Percentiles rank a stretch among this genome's conserved stretches.
Conservation (phyloP, 2,329 filamentous ascomycete genomes). For the Fusarium mundagurra region DNA sequence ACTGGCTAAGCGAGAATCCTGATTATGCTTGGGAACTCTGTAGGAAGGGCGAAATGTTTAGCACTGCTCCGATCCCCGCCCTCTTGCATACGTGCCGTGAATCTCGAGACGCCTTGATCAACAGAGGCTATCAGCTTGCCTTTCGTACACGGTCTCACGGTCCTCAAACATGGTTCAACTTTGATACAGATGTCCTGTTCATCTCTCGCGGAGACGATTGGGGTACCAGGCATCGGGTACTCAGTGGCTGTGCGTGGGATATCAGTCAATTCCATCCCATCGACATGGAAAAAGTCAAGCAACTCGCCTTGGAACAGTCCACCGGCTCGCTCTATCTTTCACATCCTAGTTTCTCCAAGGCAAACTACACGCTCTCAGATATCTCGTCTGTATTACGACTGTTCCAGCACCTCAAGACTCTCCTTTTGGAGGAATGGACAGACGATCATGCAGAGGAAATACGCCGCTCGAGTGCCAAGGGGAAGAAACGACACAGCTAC, state of each 20-base stretch:
- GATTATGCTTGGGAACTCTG: background rate
- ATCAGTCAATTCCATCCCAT: background rate
- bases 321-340: background rate
- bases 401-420: background rate
- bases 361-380: rapidly evolving
- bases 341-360: background rate
- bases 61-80: background rate
- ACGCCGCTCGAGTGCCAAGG: background rate
- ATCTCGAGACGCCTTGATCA: background rate
- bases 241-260: background rate
- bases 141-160: background rate
- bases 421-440: background rate
- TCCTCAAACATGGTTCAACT: constrained; percentile 1
- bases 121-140: background rate
- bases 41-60: background rate
- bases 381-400: background rate
- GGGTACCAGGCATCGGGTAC: background rate
- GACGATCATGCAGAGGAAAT: too few relatives aligned
- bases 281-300: background rate
- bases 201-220: background rate
- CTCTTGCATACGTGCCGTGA: background rate
- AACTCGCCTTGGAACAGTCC: background rate
- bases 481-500: background rate
- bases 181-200: background rate
- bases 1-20: background rate